Evolutionary conservation across 2,329 filamentous ascomycete species (phyloP).

Genomic region (Cladosporium sp.): DNA sequence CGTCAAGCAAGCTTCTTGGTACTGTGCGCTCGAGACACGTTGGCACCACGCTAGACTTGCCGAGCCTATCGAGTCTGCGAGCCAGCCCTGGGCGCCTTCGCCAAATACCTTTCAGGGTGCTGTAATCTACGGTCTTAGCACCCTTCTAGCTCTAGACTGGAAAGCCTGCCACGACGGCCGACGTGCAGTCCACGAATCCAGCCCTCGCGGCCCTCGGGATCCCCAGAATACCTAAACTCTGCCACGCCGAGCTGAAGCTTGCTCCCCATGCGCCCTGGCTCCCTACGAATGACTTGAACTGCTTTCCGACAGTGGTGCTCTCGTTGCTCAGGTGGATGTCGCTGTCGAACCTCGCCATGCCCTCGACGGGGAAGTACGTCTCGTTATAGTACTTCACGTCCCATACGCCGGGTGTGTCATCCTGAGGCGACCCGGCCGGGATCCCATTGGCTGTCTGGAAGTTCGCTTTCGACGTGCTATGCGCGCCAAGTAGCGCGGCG

Average conservation of each 20-base stretch:
- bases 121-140: no score
- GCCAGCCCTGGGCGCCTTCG: no score
- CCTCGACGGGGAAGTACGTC: constrained; percentile 25
- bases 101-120: no score
- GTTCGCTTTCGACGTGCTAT: constrained; percentile 47
- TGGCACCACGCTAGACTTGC: no score
- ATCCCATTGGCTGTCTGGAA: constrained; percentile 25
- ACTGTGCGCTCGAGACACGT: no score
- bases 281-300: constrained; percentile 33
- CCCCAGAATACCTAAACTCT: constrained; percentile 15
- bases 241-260: constrained; percentile 17
- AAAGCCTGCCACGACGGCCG: constrained; percentile 10
- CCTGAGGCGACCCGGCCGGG: constrained; percentile 38
- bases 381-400: constrained; percentile 48
- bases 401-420: constrained; percentile 49
- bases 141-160: not conserved
- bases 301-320: constrained; percentile 27
- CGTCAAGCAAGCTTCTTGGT: no score
- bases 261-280: constrained; percentile 32
- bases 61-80: no score
- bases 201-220: constrained; percentile 9
- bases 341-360: constrained; percentile 28
- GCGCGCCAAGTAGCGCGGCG: constrained; percentile 53
- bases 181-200: constrained; percentile 16
- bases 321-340: constrained; percentile 30